These are phyloP conservation scores for Eucalyptus pauciflora DNA, from an alignment of 345 rosid genomes.

Conservation along the genomic window DNA sequence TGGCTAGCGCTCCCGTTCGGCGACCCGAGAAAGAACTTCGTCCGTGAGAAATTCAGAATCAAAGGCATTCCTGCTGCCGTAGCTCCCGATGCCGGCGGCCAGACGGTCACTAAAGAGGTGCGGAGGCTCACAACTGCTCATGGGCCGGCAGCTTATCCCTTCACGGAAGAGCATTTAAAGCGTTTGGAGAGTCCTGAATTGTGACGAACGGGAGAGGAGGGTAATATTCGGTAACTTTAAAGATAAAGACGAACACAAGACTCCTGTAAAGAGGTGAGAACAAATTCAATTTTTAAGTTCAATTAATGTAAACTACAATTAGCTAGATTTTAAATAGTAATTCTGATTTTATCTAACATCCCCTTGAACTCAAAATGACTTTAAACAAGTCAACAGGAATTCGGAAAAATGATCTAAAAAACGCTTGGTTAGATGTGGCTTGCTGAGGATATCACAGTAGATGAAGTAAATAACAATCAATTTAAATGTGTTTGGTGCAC, in stretches of 20 bases:
- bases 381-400: background rate
- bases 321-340: background rate
- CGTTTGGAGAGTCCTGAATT: background rate
- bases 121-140: slow-evolving; percentile 15
- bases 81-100: slow-evolving; percentile 41
- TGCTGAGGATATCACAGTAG: background rate
- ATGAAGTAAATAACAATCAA: background rate
- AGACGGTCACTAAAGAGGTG: slow-evolving; percentile 34
- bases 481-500: background rate
- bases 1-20: slow-evolving; percentile 70
- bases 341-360: background rate
- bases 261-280: background rate
- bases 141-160: slow-evolving; percentile 61
- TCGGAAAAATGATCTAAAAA: background rate
- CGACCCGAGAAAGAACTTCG: slow-evolving; percentile 33
- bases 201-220: background rate
- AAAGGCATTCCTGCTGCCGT: slow-evolving; percentile 45
- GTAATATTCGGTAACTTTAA: background rate
- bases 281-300: background rate
- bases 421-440: background rate
- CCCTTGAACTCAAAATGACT: background rate
- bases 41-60: slow-evolving; percentile 35
- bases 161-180: slow-evolving; percentile 39
- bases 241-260: background rate
- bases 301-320: background rate